Percentiles rank a stretch among this genome's conserved stretches.
Conservation (phyloP, 2,329 filamentous ascomycete genomes). For the Macrophomina phaseolina region DNA sequence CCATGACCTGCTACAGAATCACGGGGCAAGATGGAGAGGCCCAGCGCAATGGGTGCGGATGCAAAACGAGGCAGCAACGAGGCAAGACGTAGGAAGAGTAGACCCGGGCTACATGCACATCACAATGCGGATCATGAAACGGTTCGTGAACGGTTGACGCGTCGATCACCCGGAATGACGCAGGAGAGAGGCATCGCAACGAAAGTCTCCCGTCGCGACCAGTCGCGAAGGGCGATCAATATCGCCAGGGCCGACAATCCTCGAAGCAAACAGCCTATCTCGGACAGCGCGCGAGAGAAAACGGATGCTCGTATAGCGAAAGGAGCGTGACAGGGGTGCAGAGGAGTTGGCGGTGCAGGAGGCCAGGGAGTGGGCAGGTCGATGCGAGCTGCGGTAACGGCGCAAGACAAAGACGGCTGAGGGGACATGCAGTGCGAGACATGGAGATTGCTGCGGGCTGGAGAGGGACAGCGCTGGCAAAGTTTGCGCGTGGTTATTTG, state of each 20-base stretch:
- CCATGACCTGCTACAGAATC: no score
- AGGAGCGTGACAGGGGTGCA: background rate
- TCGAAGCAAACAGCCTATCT: background rate
- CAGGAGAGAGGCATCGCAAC: background rate
- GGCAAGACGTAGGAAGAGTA: background rate
- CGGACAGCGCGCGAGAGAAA: background rate
- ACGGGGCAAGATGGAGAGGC: no score
- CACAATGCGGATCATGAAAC: conserved; percentile 1
- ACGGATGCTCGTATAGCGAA: background rate
- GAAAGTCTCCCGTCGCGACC: background rate
- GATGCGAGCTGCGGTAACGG: background rate
- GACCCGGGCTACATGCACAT: background rate
- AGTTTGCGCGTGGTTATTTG: background rate
- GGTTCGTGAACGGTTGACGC: background rate
- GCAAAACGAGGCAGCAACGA: background rate
- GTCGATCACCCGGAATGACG: conserved; percentile 12
- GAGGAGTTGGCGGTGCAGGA: background rate
- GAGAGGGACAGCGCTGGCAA: background rate
- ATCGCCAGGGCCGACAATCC: background rate
- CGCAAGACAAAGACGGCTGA: background rate
- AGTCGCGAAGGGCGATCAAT: conserved; percentile 5
- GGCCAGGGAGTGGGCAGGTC: background rate
- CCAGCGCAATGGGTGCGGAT: no score
- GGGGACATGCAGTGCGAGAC: background rate
- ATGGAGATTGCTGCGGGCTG: background rate